phyloP scores from a whole-genome alignment of 805 yeast species.

The Cyberlindnera galapagoensis region DNA sequence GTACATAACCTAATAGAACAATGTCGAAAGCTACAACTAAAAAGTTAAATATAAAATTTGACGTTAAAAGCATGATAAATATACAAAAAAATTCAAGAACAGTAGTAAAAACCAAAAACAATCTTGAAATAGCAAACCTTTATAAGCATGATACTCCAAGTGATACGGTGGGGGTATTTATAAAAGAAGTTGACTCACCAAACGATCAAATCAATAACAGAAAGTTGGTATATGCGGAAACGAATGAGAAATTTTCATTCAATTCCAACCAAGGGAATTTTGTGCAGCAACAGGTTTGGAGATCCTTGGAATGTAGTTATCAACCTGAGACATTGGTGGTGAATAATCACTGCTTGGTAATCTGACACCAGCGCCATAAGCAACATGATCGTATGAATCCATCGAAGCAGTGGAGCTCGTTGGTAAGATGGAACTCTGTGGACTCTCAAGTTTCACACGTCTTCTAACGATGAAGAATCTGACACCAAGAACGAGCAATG shows the following conservation, averaged over 20 bases:
- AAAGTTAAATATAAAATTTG: background rate
- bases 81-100: background rate
- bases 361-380: constrained; percentile 21
- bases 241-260: constrained; percentile 6
- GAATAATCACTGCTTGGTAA: constrained; percentile 2
- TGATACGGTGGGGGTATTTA: too few species aligned
- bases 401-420: constrained; percentile 10
- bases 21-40: background rate
- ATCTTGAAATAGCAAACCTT: background rate
- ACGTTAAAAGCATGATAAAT: background rate
- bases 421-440: constrained; percentile 12
- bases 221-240: background rate
- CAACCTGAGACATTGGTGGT: constrained; percentile 22
- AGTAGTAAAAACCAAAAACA: background rate
- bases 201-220: background rate
- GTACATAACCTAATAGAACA: background rate
- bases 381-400: constrained; percentile 14
- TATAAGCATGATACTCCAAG: too few species aligned
- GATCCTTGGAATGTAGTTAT: constrained; percentile 37
- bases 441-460: constrained; percentile 15
- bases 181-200: too few species aligned
- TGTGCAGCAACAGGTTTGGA: constrained; percentile 66
- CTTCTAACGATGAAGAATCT: constrained; percentile 36
- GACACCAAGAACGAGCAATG: constrained; percentile 49
- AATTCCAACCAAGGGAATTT: constrained; percentile 67